Conservation (phyloP, 257 asterid species). For the Scutellaria baicalensis region DNA sequence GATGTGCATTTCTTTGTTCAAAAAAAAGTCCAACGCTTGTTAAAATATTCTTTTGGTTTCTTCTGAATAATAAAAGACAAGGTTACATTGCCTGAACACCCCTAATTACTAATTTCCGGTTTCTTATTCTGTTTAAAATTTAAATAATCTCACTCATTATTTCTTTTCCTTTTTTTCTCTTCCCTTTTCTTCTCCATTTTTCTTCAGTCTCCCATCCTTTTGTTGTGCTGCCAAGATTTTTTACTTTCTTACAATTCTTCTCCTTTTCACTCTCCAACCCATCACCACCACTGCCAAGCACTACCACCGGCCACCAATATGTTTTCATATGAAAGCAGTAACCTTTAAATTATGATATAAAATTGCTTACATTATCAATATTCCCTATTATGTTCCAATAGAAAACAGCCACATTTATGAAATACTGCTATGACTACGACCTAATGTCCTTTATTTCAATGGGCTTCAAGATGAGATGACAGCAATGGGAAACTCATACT, state of each 20-base stretch:
- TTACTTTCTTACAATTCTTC: background rate
- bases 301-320: background rate
- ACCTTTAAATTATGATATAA: background rate
- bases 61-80: no score
- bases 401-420: background rate
- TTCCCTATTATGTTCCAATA: background rate
- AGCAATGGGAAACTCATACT: no score
- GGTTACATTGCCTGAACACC: background rate
- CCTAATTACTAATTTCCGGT: background rate
- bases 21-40: background rate
- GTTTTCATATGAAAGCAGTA: background rate
- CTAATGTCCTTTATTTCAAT: background rate
- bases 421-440: background rate
- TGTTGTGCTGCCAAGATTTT: background rate
- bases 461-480: background rate
- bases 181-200: background rate
- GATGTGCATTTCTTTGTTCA: background rate
- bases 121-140: background rate
- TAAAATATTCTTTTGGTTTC: no score
- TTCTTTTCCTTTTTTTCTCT: background rate
- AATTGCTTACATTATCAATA: background rate
- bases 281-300: background rate
- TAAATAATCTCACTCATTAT: no score
- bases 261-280: background rate
- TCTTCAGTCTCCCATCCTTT: background rate